A percentile compares a stretch with the other conserved stretches of the same genome.
Conservation (phyloP, 306 rosid species). For the Lathyrus aphaca region DNA sequence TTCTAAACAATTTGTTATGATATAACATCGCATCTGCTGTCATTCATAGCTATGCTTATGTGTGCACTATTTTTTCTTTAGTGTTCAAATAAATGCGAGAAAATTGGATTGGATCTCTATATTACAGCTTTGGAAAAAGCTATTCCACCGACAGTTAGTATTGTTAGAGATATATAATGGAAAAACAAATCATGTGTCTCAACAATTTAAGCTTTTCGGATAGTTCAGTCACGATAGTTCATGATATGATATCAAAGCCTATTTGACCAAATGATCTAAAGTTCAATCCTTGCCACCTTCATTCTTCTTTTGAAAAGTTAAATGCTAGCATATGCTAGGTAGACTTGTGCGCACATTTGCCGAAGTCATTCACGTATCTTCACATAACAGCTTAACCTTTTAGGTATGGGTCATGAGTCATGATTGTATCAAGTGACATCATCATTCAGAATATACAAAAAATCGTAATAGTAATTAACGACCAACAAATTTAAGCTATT, state of each 20-base stretch:
- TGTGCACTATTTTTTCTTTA: constrained; percentile 11
- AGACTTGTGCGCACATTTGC: not conserved
- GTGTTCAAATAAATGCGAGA: constrained; percentile 18
- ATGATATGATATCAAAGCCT: constrained; percentile 1
- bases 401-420: not conserved
- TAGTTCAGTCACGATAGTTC: not conserved
- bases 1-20: constrained; percentile 15
- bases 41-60: not conserved
- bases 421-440: not conserved
- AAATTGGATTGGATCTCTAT: constrained; percentile 1
- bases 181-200: not conserved
- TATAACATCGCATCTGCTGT: constrained; percentile 13
- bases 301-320: not conserved
- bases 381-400: not conserved
- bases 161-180: not conserved
- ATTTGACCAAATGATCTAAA: not conserved
- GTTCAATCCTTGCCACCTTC: constrained; percentile 2
- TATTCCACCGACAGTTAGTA: constrained; percentile 3
- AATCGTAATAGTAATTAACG: not conserved
- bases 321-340: constrained; percentile 13
- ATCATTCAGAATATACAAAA: constrained; percentile 3
- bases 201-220: not conserved
- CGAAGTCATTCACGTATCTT: not conserved
- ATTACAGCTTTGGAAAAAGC: not conserved
- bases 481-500: constrained; percentile 3